Evolutionary conservation across 2,329 filamentous ascomycete species (phyloP).

Genomic region (Apiospora rasikravindrae): DNA sequence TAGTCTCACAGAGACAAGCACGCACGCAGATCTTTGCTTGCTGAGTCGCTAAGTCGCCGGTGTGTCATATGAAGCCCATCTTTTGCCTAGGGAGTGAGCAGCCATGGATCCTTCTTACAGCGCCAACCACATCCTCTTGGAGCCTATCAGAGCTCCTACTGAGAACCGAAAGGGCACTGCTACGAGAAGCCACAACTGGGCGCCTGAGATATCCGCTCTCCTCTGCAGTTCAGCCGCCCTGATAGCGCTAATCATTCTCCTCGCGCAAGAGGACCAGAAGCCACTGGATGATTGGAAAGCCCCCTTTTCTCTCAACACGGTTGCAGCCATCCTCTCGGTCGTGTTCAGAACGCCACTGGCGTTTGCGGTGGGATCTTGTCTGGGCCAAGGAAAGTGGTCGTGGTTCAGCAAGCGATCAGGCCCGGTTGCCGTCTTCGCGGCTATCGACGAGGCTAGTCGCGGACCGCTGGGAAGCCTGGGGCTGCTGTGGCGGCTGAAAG

Average conservation of each 20-base stretch:
- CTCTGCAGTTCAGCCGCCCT: constrained; percentile 24
- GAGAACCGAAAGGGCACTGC: too few species aligned
- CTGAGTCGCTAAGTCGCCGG: too few species aligned
- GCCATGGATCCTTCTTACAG: too few species aligned
- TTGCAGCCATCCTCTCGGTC: constrained; percentile 29
- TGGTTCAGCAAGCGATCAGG: constrained; percentile 28
- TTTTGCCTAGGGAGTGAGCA: too few species aligned
- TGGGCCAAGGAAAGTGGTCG: constrained; percentile 34
- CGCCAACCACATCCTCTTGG: too few species aligned
- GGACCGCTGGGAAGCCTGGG: constrained; percentile 32
- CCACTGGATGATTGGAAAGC: constrained; percentile 26
- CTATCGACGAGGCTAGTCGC: constrained; percentile 34
- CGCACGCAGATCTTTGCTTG: too few species aligned
- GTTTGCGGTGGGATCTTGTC: constrained; percentile 32
- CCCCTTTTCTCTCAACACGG: constrained; percentile 27
- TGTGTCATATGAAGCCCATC: too few species aligned
- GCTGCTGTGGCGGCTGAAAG: constrained; percentile 28
- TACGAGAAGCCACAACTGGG: too few species aligned
- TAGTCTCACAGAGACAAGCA: too few species aligned
- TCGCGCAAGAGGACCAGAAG: constrained; percentile 23
- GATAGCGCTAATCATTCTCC: constrained; percentile 23
- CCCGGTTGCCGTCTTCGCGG: constrained; percentile 29
- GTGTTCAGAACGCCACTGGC: constrained; percentile 27
- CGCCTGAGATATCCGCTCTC: too few species aligned
- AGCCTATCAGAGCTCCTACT: too few species aligned